phyloP scores from a whole-genome alignment of 345 rosid species.

The Trapa bicornis region DNA sequence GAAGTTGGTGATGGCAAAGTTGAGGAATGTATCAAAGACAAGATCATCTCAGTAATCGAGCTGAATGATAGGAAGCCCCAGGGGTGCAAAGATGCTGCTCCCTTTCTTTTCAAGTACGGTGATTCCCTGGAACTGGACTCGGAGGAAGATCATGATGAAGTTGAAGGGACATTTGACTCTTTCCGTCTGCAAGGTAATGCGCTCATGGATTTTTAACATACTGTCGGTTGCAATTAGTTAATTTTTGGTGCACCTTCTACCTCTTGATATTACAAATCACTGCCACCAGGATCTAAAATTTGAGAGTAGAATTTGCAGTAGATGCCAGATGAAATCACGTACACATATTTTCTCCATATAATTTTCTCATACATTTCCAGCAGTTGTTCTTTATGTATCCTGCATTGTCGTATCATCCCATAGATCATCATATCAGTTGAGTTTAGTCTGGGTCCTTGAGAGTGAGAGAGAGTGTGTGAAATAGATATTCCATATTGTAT shows the following conservation, averaged over 20 bases:
- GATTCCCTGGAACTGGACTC: conserved; percentile 21
- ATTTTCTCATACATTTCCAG: not conserved
- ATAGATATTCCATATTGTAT: too few species aligned
- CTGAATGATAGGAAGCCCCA: conserved; percentile 49
- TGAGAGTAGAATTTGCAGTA: not conserved
- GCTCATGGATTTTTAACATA: not conserved
- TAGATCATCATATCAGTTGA: too few species aligned
- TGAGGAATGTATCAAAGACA: conserved; percentile 54
- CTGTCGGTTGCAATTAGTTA: not conserved
- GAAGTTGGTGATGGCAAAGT: conserved; percentile 23
- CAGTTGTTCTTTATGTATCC: not conserved
- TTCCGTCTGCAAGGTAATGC: conserved; percentile 11
- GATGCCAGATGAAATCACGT: not conserved
- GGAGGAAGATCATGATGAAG: conserved; percentile 32
- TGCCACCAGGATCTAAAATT: not conserved
- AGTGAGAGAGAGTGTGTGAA: too few species aligned
- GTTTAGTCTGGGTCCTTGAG: too few species aligned
- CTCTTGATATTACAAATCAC: not conserved
- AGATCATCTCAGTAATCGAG: conserved; percentile 53
- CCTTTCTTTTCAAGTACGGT: conserved; percentile 46
- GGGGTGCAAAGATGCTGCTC: conserved; percentile 40
- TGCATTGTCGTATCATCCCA: too few species aligned
- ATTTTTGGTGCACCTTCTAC: not conserved
- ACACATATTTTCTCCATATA: not conserved
- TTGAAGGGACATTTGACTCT: conserved; percentile 23